Conservation (phyloP, 495 filamentous ascomycete species). For the Neurospora sp. region DNA sequence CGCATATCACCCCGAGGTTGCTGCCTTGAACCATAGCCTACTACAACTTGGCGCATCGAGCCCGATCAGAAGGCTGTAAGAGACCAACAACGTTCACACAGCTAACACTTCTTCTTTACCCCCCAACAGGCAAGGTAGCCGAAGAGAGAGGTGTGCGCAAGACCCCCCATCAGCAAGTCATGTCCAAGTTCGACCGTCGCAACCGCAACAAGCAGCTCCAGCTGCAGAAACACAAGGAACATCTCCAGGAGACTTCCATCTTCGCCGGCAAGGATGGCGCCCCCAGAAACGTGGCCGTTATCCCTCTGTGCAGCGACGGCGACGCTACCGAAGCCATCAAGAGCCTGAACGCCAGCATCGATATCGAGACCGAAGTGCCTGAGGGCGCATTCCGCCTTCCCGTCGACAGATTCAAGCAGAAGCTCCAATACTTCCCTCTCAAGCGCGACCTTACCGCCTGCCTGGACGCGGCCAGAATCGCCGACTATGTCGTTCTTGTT, state of each 20-base stretch:
- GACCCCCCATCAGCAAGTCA: conserved; percentile 88
- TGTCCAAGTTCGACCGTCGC: conserved; percentile 90
- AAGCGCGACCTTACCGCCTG: conserved; percentile 60
- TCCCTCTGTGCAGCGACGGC: conserved; percentile 67
- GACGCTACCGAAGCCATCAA: conserved; percentile 56
- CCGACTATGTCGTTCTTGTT: conserved; percentile 81
- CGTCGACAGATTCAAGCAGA: conserved; percentile 88
- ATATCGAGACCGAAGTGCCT: conserved; percentile 59
- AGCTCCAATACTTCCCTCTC: conserved; percentile 69
- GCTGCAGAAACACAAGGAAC: conserved; percentile 67
- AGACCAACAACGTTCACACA: background rate
- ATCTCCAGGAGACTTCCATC: conserved; percentile 60
- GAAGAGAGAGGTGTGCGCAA: conserved; percentile 56
- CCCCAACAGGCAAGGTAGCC: conserved; percentile 28
- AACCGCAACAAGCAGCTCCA: conserved; percentile 88
- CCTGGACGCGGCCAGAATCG: conserved; percentile 76
- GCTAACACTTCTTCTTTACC: conserved; percentile 4
- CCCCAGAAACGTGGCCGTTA: conserved; percentile 81
- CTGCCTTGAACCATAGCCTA: background rate
- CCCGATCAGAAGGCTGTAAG: background rate
- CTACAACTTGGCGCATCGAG: background rate
- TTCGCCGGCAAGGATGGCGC: conserved; percentile 80
- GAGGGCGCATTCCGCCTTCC: conserved; percentile 49
- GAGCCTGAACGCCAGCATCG: conserved; percentile 65
- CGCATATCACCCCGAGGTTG: background rate